Base-by-base conservation (phyloP, 139 green algal species). In the Tetradesmus lagerheimii region DNA sequence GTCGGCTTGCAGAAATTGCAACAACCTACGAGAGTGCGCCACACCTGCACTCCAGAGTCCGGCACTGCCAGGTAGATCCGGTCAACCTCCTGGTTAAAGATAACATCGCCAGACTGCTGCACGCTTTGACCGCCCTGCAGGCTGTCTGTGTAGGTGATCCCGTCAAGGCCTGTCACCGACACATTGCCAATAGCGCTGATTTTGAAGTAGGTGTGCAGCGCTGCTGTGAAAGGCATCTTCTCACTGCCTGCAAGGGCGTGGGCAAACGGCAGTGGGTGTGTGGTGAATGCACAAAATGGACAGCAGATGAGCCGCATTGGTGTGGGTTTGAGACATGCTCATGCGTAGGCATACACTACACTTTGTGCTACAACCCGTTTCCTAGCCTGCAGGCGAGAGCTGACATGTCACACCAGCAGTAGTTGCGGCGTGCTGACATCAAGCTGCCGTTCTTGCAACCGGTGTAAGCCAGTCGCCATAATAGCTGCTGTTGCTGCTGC, bases 171-270 rank as follows among this genome's bases (percentile, higher is more conserved):
- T 67, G 84, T 47, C 27, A 97, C 93, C 0, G 31, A 18, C 35
- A 94, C 87, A 62, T 92, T 62, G 31, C 45, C 18, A 80, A 96
- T 95, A 90, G 91, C 62, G 31, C 83, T 86, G 20, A 97, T 89
- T 0, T 31, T 35, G 74, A 96, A 96, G 91, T 98, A 98, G n/a
- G 96, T 98, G 95, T 98, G 97, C 76, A 98, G 92, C 3, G 96
- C 96, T 4, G 91, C 78, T 0, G 96, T 98, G 91, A 98, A 97
- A 39, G 90, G 34, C 45, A 98, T 88, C 0, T 83, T 31, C 4
- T 14, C 14, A 16, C 62, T 53, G 79, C 93, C 92, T 93, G 91
- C 43, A 67, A 45, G n/a, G 34, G 16, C 5, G 37, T 75, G 43
- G n/a, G n/a, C n/a, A n/a, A n/a, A n/a, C n/a, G 45, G 74, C 11